These are phyloP conservation scores for Stagonosporopsis vannaccii DNA, from an alignment of 2,329 filamentous ascomycete genomes.

Conservation along the genomic window DNA sequence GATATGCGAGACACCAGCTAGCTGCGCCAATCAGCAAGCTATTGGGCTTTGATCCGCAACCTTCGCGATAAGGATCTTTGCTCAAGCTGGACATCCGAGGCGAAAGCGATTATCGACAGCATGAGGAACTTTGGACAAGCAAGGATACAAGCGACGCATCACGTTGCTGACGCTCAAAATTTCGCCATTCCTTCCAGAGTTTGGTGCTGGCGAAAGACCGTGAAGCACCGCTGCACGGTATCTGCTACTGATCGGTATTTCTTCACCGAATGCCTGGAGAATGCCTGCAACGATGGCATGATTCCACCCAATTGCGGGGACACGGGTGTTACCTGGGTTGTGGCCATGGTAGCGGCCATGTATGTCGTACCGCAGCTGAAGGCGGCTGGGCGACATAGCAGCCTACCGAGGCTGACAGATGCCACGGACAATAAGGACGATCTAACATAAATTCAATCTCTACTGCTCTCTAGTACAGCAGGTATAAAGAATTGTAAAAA, in stretches of 20 bases:
- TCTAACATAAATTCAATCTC: background rate
- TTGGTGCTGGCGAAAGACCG: too few relatives aligned
- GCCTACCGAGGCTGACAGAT: background rate
- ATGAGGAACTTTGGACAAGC: background rate
- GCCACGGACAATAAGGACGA: background rate
- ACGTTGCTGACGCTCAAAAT: background rate
- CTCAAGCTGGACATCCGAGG: background rate
- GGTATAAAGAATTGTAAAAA: background rate
- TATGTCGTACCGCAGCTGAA: background rate
- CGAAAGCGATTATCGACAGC: background rate
- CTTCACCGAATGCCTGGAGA: background rate
- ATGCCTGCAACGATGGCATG: background rate
- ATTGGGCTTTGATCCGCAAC: background rate
- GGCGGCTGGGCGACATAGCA: background rate
- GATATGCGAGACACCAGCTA: slow-evolving; percentile 4
- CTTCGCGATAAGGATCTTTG: background rate
- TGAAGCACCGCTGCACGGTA: background rate
- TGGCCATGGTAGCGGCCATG: background rate
- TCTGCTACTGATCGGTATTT: background rate
- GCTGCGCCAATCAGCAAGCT: background rate
- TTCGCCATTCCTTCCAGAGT: background rate
- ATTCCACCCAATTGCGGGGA: background rate
- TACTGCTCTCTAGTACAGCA: background rate
- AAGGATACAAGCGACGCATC: background rate
- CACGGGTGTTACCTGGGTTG: background rate